A percentile compares a stretch with the other conserved stretches of the same genome.
phyloP scores from a whole-genome alignment of 2,329 filamentous ascomycete species.

The Beauveria pseudobassiana region DNA sequence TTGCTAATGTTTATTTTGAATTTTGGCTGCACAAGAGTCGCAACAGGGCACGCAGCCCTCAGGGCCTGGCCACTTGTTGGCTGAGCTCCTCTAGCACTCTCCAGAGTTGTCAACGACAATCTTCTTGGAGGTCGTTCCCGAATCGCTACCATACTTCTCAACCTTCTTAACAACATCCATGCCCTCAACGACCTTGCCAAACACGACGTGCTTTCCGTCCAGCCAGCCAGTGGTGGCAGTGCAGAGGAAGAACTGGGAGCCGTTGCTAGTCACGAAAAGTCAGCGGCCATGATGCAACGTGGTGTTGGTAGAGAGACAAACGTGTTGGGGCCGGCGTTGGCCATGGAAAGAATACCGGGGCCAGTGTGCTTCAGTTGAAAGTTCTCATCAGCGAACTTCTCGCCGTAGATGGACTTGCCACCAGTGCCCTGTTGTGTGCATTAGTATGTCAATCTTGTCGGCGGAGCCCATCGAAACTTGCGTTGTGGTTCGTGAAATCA shows the following conservation, averaged over 20 bases:
- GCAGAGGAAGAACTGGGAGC: constrained; percentile 89
- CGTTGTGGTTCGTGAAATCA: constrained; percentile 13
- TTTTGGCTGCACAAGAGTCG: neutral
- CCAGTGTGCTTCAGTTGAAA: constrained; percentile 16
- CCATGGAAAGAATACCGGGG: constrained; percentile 17
- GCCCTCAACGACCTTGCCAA: constrained; percentile 53
- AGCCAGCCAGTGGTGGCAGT: constrained; percentile 77
- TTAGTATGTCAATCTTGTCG: neutral
- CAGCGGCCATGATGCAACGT: neutral
- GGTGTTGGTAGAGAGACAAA: constrained; percentile 6
- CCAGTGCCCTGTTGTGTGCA: constrained; percentile 14
- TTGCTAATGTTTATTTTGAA: neutral
- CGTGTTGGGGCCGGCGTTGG: constrained; percentile 18
- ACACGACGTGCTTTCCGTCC: constrained; percentile 68
- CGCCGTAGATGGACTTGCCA: constrained; percentile 17
- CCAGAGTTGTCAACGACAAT: constrained; percentile 5
- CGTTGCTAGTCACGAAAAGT: constrained; percentile 58
- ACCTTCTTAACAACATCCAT: constrained; percentile 11
- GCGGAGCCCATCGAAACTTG: neutral
- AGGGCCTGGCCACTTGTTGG: neutral
- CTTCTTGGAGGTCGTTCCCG: constrained; percentile 7
- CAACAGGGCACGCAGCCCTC: neutral
- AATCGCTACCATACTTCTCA: constrained; percentile 5
- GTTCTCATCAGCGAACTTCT: constrained; percentile 17
- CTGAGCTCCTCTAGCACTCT: neutral